These are phyloP conservation scores for Cryphonectria parasitica DNA, from an alignment of 2,329 filamentous ascomycete species.

Conservation along the genomic window DNA sequence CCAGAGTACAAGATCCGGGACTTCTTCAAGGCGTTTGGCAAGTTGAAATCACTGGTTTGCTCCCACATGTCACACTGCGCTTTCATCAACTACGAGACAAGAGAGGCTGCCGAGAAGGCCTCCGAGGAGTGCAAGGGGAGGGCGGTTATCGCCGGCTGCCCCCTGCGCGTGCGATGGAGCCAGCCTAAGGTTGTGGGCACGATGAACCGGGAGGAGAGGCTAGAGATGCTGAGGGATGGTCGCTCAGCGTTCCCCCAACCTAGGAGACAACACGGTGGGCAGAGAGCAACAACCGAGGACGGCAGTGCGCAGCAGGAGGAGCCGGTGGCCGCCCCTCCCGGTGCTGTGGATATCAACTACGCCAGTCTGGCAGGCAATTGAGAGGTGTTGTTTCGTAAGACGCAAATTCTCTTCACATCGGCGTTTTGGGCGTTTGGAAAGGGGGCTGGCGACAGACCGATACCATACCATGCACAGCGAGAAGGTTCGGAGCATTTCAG, in stretches of 20 bases:
- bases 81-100: slow-evolving; percentile 90
- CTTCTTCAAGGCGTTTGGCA: slow-evolving; percentile 87
- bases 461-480: slow-evolving; percentile 6
- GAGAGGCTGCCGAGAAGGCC: slow-evolving; percentile 83
- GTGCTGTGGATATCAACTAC: slow-evolving; percentile 77
- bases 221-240: slow-evolving; percentile 80
- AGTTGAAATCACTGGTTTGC: slow-evolving; percentile 90
- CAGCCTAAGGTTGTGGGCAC: slow-evolving; percentile 89
- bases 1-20: slow-evolving; percentile 89
- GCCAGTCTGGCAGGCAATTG: slow-evolving; percentile 75
- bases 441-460: slow-evolving; percentile 8
- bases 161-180: slow-evolving; percentile 88
- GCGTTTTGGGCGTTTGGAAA: slow-evolving; percentile 38
- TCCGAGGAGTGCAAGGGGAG: slow-evolving; percentile 84
- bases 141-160: slow-evolving; percentile 88
- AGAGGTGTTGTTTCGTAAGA: neutral
- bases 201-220: slow-evolving; percentile 84
- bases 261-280: slow-evolving; percentile 43
- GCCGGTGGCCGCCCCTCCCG: slow-evolving; percentile 76
- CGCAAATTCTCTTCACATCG: slow-evolving; percentile 25
- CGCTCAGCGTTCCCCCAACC: slow-evolving; percentile 59
- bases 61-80: slow-evolving; percentile 97
- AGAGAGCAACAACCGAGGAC: slow-evolving; percentile 38
- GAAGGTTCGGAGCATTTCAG: slow-evolving; percentile 13
- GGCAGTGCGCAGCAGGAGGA: slow-evolving; percentile 32